phyloP scores from a whole-genome alignment of 257 asterid genomes.

The Petunia secreta region DNA sequence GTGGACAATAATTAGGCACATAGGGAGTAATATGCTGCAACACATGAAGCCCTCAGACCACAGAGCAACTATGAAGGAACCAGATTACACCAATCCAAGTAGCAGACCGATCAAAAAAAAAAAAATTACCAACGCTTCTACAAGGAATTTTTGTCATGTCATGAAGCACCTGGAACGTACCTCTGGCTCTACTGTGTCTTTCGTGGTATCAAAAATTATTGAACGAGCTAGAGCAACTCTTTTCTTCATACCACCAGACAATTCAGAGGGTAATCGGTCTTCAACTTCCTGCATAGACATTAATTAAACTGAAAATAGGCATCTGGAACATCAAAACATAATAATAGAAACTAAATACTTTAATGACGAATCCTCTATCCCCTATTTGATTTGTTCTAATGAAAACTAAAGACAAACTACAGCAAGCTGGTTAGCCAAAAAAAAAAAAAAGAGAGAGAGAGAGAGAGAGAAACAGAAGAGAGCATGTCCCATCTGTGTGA shows the following conservation, averaged over 20 bases:
- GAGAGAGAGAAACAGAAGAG: background rate
- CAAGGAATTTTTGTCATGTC: slow-evolving; percentile 16
- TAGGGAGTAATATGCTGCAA: background rate
- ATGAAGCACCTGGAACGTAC: slow-evolving; percentile 43
- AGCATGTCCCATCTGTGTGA: background rate
- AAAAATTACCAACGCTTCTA: background rate
- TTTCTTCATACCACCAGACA: slow-evolving; percentile 99
- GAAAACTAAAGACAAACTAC: no score
- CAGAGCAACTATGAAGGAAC: background rate
- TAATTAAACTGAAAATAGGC: slow-evolving; percentile 3
- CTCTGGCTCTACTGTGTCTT: slow-evolving; percentile 91
- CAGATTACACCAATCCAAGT: slow-evolving; percentile 10
- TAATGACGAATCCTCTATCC: background rate
- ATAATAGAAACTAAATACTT: slow-evolving; percentile 9
- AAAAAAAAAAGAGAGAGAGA: no score
- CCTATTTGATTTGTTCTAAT: background rate
- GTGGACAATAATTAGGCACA: background rate
- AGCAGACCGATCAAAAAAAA: background rate
- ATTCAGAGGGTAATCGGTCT: slow-evolving; percentile 90
- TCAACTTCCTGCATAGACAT: slow-evolving; percentile 78
- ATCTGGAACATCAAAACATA: slow-evolving; percentile 25
- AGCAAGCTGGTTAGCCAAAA: no score
- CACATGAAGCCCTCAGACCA: slow-evolving; percentile 1
- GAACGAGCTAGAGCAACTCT: slow-evolving; percentile 99
- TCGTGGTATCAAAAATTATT: slow-evolving; percentile 85